Percentiles rank a stretch among this genome's conserved stretches.
Conservation (phyloP, 306 rosid species). For the Malus orientalis region DNA sequence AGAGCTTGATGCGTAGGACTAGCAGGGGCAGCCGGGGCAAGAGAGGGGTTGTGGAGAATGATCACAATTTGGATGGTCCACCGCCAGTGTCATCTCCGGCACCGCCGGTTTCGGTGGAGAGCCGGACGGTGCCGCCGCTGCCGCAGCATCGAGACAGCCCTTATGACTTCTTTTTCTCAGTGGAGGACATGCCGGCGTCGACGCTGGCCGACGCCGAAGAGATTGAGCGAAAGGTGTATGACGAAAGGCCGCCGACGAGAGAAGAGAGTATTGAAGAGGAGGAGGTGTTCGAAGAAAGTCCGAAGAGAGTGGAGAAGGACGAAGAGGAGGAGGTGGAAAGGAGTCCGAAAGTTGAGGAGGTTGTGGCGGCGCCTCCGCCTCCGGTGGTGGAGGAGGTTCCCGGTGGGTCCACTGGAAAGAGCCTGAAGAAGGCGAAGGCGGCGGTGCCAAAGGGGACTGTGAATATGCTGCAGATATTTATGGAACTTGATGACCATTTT, state of each 20-base stretch:
- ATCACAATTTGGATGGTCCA: slow-evolving; percentile 11
- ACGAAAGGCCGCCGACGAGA: slow-evolving; percentile 33
- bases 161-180: slow-evolving; percentile 56
- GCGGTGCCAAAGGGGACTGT: slow-evolving; percentile 17
- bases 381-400: slow-evolving; percentile 6
- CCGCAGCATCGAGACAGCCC: slow-evolving; percentile 31
- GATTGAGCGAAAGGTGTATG: slow-evolving; percentile 26
- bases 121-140: slow-evolving; percentile 16
- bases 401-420: slow-evolving; percentile 12
- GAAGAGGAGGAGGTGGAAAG: slow-evolving; percentile 9
- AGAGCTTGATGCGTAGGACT: slow-evolving; percentile 22
- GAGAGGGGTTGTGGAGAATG: slow-evolving; percentile 26
- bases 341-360: slow-evolving; percentile 12
- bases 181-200: slow-evolving; percentile 48
- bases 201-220: slow-evolving; percentile 39
- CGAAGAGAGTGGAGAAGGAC: slow-evolving; percentile 12
- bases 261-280: slow-evolving; percentile 19
- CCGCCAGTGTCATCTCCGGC: slow-evolving; percentile 29
- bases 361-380: slow-evolving; percentile 16
- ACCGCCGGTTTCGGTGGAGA: slow-evolving; percentile 12
- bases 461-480: slow-evolving; percentile 44
- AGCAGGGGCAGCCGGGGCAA: slow-evolving; percentile 26
- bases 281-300: background rate
- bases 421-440: slow-evolving; percentile 42
- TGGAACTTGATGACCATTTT: slow-evolving; percentile 65